phyloP scores from a whole-genome alignment of 2,329 filamentous ascomycete species.

The Botrytis porri region DNA sequence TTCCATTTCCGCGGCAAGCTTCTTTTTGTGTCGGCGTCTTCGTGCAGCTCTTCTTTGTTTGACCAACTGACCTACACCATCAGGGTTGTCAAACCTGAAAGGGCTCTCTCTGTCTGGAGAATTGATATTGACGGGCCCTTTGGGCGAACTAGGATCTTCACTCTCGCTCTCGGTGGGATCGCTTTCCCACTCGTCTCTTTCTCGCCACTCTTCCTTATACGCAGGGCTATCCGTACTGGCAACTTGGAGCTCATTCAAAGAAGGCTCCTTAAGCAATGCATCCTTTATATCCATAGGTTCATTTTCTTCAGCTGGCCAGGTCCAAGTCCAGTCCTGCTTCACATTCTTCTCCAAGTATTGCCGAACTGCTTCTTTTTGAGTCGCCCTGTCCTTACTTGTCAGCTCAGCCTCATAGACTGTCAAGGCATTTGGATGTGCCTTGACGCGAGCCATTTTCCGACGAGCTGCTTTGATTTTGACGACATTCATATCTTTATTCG shows the following conservation, averaged over 20 bases:
- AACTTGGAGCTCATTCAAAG: not conserved
- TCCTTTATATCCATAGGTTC: conserved; percentile 12
- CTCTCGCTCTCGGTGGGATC: conserved; percentile 34
- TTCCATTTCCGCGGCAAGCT: conserved; percentile 59
- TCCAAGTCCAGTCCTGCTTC: conserved; percentile 58
- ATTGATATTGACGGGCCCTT: conserved; percentile 22
- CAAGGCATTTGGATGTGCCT: conserved; percentile 39
- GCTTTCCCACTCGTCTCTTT: conserved; percentile 39
- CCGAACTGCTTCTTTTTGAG: conserved; percentile 61
- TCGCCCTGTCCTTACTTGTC: conserved; percentile 58
- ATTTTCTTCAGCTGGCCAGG: conserved; percentile 47
- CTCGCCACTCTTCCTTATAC: conserved; percentile 31
- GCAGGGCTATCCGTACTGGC: not conserved
- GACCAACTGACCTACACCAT: conserved; percentile 39
- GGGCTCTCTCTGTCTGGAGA: conserved; percentile 32
- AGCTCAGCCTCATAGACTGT: conserved; percentile 57
- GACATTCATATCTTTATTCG: conserved; percentile 31
- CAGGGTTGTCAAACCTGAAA: conserved; percentile 42
- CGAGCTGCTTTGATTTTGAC: conserved; percentile 24
- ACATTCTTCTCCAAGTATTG: conserved; percentile 53
- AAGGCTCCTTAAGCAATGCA: not conserved
- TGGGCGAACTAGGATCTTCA: conserved; percentile 25
- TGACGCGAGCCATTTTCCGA: conserved; percentile 26
- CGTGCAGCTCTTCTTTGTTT: conserved; percentile 27
- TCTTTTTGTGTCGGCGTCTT: conserved; percentile 47